Conservation (phyloP, 2,329 filamentous ascomycete species). For the Fusarium sp. region DNA sequence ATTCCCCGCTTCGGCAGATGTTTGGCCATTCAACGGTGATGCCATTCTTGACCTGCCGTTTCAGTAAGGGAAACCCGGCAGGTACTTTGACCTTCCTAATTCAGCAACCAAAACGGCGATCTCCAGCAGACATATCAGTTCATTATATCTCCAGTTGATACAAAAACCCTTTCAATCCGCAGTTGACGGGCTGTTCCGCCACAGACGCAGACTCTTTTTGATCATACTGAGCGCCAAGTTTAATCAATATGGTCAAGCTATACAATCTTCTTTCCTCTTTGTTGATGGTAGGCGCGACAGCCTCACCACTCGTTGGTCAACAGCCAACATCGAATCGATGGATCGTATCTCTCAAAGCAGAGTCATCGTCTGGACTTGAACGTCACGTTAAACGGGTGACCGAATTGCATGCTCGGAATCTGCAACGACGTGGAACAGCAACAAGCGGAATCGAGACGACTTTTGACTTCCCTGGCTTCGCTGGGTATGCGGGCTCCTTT, state of each 20-base stretch:
- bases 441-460: constrained; percentile 2
- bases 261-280: background rate
- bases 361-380: background rate
- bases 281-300: background rate
- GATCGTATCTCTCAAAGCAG: constrained; percentile 6
- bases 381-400: constrained; percentile 7
- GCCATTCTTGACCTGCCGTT: no score
- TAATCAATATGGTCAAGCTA: background rate
- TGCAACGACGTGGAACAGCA: background rate
- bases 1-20: no score
- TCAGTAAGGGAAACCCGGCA: no score
- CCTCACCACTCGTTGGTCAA: background rate
- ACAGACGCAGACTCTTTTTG: background rate
- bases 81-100: no score
- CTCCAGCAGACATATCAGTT: background rate
- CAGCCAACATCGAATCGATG: background rate
- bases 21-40: no score
- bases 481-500: constrained; percentile 8
- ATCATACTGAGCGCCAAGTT: background rate
- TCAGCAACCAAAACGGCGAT: no score
- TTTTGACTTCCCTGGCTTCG: constrained; percentile 11
- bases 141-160: background rate
- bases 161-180: background rate
- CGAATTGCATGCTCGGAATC: background rate
- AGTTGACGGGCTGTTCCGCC: background rate